Conservation (phyloP, 441 rosid species). For the Erysimum cheiri region DNA sequence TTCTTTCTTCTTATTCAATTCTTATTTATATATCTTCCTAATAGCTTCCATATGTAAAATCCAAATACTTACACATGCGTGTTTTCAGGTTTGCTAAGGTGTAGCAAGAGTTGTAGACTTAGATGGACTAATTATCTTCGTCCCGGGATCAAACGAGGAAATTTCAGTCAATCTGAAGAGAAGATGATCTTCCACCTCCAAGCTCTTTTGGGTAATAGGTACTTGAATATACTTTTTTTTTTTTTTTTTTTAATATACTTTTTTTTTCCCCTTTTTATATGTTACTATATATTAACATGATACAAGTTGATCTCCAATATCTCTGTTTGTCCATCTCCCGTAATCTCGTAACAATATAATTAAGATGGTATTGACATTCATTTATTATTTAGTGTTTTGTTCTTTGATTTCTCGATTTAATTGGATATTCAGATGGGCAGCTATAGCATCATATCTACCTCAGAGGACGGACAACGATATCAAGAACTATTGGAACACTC, state of each 20-base stretch:
- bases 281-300: background rate
- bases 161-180: slow-evolving; percentile 90
- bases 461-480: slow-evolving; percentile 95
- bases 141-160: slow-evolving; percentile 95
- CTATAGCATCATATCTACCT: slow-evolving; percentile 97
- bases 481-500: slow-evolving; percentile 98
- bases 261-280: background rate
- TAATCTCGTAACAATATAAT: background rate
- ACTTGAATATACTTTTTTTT: slow-evolving; percentile 6
- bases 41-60: slow-evolving; percentile 1
- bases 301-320: background rate
- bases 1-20: background rate
- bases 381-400: background rate
- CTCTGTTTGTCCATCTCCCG: background rate
- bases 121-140: slow-evolving; percentile 97
- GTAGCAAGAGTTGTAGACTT: slow-evolving; percentile 99
- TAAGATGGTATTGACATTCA: background rate
- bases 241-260: background rate
- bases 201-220: slow-evolving; percentile 98
- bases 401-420: background rate
- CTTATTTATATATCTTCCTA: background rate
- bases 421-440: slow-evolving; percentile 81
- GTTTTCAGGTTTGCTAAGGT: slow-evolving; percentile 75
- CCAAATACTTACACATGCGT: background rate
- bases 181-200: slow-evolving; percentile 94